Conservation (phyloP, 345 rosid species). For the Ceriops zippeliana region DNA sequence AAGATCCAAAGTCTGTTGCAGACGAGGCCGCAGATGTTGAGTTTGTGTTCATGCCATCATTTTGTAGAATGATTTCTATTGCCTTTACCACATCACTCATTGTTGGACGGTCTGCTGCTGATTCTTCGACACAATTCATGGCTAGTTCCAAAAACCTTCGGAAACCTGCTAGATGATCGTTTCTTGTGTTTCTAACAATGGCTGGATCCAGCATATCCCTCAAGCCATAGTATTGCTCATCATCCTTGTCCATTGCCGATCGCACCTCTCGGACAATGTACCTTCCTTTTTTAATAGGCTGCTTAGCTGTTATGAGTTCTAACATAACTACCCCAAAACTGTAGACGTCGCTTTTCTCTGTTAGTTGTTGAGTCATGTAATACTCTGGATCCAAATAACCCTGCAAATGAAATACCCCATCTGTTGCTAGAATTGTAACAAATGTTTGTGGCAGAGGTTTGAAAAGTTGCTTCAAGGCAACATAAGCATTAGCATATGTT, state of each 20-base stretch:
- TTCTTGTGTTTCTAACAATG: conserved; percentile 39
- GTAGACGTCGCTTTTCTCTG: conserved; percentile 93
- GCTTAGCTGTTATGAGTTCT: conserved; percentile 73
- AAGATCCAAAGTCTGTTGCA: conserved; percentile 58
- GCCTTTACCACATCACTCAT: conserved; percentile 81
- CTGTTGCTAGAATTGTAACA: background rate
- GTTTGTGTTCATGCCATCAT: conserved; percentile 62
- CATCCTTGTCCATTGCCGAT: conserved; percentile 43
- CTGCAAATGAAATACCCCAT: conserved; percentile 31
- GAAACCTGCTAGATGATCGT: conserved; percentile 45
- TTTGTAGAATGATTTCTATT: conserved; percentile 66
- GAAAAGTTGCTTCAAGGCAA: background rate
- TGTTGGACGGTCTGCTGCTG: conserved; percentile 75
- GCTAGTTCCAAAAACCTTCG: conserved; percentile 65
- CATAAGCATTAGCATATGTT: background rate
- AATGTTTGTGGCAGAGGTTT: background rate
- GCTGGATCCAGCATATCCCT: conserved; percentile 62
- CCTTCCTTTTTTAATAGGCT: conserved; percentile 85
- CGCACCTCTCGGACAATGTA: conserved; percentile 82
- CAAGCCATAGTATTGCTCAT: conserved; percentile 61
- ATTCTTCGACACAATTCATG: conserved; percentile 80
- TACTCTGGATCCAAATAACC: conserved; percentile 98
- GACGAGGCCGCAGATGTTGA: conserved; percentile 87
- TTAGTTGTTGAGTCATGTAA: conserved; percentile 89
- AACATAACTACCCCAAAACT: conserved; percentile 93